Evolutionary conservation across 2,329 filamentous ascomycete species (phyloP).

Genomic region (Cercospora janseana): DNA sequence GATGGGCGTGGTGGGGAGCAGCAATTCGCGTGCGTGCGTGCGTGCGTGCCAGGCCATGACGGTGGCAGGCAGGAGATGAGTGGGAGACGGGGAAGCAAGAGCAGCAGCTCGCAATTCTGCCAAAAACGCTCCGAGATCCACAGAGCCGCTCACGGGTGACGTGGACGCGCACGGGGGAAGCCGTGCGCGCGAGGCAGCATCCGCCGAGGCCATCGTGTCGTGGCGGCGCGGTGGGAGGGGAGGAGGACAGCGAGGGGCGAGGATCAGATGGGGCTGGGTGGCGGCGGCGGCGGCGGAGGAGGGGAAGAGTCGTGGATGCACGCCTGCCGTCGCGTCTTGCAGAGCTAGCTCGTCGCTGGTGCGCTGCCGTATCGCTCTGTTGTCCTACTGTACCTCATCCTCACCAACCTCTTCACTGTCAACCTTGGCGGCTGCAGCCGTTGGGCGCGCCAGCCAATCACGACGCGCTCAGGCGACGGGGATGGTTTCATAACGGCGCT

Average conservation of each 20-base stretch:
- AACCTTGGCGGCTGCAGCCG: neutral
- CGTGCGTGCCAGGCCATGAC: neutral
- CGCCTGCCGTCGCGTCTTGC: too few relatives aligned
- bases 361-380: too few relatives aligned
- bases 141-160: conserved; percentile 1
- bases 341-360: too few relatives aligned
- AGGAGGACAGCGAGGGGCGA: too few relatives aligned
- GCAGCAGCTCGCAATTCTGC: conserved; percentile 23
- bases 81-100: conserved; percentile 17
- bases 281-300: too few relatives aligned
- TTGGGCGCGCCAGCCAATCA: conserved; percentile 7
- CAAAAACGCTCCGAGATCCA: conserved; percentile 16
- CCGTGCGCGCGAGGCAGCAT: too few relatives aligned
- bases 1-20: neutral
- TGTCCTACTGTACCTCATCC: neutral
- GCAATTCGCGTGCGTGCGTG: neutral
- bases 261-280: too few relatives aligned
- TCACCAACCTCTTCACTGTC: neutral
- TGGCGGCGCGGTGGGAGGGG: too few relatives aligned
- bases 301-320: too few relatives aligned
- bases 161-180: too few relatives aligned
- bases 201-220: too few relatives aligned
- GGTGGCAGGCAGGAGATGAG: conserved; percentile 24
- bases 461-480: neutral
- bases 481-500: conserved; percentile 6